Evolutionary conservation across 2,329 filamentous ascomycete genomes (phyloP).

Genomic region (Apiospora saccharicola): DNA sequence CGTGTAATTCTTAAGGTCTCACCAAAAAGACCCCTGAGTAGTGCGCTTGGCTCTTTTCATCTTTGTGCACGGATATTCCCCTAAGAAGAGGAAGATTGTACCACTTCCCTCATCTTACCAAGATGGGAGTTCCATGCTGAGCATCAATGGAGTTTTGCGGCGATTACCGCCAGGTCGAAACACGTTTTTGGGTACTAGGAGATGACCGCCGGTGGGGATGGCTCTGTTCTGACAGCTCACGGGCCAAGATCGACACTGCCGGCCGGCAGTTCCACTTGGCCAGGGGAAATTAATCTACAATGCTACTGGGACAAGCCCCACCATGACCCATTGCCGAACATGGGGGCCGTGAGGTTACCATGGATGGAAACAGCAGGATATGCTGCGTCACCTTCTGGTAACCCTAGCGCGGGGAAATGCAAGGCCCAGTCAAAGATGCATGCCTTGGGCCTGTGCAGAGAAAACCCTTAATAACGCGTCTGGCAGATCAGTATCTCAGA

Average conservation of each 20-base stretch:
- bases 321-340: not conserved
- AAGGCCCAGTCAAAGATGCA: not conserved
- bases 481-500: slow-evolving; percentile 5
- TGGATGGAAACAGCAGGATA: not conserved
- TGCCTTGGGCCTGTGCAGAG: not conserved
- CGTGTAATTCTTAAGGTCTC: not conserved
- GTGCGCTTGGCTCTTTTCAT: not conserved
- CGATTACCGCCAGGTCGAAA: not conserved
- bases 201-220: slow-evolving; percentile 1
- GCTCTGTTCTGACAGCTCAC: not conserved
- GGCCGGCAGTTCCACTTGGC: not conserved
- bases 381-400: too few species aligned
- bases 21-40: not conserved
- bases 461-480: not conserved
- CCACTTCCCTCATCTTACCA: not conserved
- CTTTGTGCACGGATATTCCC: not conserved
- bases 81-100: not conserved
- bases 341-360: not conserved
- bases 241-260: not conserved
- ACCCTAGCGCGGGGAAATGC: slow-evolving; percentile 8
- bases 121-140: not conserved
- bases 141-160: not conserved
- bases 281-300: not conserved
- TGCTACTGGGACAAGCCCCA: not conserved
- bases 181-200: not conserved